Base-by-base conservation (phyloP, 495 filamentous ascomycete species). In the Penicillium subrubescens region DNA sequence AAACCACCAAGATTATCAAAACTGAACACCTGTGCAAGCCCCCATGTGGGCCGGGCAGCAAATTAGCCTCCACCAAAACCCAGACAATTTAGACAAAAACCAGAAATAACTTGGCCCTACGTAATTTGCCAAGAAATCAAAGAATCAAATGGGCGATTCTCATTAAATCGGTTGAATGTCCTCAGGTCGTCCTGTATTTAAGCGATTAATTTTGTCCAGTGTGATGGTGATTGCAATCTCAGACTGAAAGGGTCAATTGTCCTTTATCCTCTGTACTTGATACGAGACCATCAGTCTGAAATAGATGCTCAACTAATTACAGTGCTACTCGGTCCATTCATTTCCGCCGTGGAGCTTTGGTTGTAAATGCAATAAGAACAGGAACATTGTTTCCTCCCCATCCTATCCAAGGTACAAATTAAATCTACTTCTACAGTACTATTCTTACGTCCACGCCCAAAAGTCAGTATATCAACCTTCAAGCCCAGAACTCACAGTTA, bases 31-130 rank as follows among this genome's bases (percentile, higher is more conserved):
- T 25, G 25, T 31, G 48, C 48, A 19, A 27, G 48, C 48, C 48
- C 48, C 48, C 12, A 52, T 31, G 48, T 52, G 48, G 48, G 27
- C 23, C 48, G 12, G 23, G 0, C 25, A 52, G 48, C 25, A 52
- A 52, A 52, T 31, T 52, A 52, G 48, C 48, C 25, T 52, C 48
- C 25, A 52, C 48, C 27, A 17, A 52, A 52, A 11, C 46, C 46
- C 48, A 52, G 15, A 52, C 21, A 27, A 25, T 5, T 27, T 27
- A 27, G 25, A 27, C 25, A 27, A 27, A 27, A 27, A 27, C 21
- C 11, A 50, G 19, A 50, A 48, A 48, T 48, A 48, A 48, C 43
- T 48, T 11, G 35, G 43, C 43, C 43, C 43, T 48, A 48, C 43
- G 43, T 48, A 48, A 48, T 48, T 23, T 48, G 43, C 43, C 43